Evolutionary conservation across 306 rosid genomes (phyloP), one percentile per base, ranked within the genome.

Genomic region (peach (Prunus persica)): DNA sequence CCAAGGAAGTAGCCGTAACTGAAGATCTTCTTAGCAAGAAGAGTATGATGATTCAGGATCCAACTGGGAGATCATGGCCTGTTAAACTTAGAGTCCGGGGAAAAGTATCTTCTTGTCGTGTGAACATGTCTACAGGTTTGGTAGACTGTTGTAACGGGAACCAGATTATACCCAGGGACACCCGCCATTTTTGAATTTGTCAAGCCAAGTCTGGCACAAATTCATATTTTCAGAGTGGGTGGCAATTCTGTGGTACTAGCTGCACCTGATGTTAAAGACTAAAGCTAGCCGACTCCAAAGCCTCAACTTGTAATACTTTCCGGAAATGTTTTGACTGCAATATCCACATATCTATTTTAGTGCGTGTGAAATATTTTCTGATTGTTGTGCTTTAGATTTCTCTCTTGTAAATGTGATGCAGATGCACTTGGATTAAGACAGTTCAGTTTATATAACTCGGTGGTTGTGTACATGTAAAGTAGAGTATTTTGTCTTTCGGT

Each of bases 181-280:
- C 30, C 30, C 1, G 3, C 65, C n/a, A 20, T 64, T 38, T 50
- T 75, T 34, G 71, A 75, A 71, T 75, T 62, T 64, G 32, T 64
- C 20, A 4, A 64, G 50, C 72, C 22, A 32, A 4, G 51, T 50
- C 51, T 64, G 6, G n/a, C 32, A 30, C 70, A 64, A 13, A 27
- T 75, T n/a, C 64, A 75, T 50, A 13, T 65, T 5, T 19, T 3
- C 56, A 20, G 56, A 20, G 43, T 38, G 49, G 38, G 30, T 46
- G 49, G 15, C 49, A n/a, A 15, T 20, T 16, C 25, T 60, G 30
- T n/a, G 30, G 13, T 60, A 60, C 65, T 60, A 11, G 51, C 12
- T 12, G 51, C 51, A 38, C 51, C 51, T 3, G 15, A 13, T 47
- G 51, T 47, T 11, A 47, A 47, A 47, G 15, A 13, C 51, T 11